phyloP scores from a whole-genome alignment of 176 grass and related monocot species.

The Canna indica region DNA sequence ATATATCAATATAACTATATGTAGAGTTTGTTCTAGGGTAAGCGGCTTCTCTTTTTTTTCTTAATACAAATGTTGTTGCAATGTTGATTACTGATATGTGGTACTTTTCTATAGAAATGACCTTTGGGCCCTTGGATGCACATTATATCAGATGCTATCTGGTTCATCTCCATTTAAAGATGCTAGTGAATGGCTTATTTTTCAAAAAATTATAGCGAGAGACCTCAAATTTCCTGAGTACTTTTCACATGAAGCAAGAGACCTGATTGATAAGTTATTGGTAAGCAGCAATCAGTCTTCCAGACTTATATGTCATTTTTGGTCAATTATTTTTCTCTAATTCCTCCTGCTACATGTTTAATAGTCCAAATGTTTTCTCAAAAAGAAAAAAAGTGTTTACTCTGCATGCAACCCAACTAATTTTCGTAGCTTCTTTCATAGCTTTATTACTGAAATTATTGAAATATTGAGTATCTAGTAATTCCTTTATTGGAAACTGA shows the following conservation, averaged over 20 bases:
- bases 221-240: constrained; percentile 77
- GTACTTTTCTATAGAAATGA: constrained; percentile 55
- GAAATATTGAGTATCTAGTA: background rate
- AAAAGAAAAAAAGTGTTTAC: too few relatives aligned
- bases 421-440: background rate
- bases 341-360: too few relatives aligned
- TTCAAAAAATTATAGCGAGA: constrained; percentile 86
- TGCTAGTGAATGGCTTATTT: constrained; percentile 91
- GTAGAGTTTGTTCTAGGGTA: too few relatives aligned
- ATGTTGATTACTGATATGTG: constrained; percentile 1
- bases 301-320: background rate
- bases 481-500: background rate
- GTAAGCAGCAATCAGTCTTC: constrained; percentile 35
- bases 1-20: too few relatives aligned
- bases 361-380: too few relatives aligned
- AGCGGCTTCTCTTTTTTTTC: background rate
- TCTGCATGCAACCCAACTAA: too few relatives aligned
- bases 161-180: constrained; percentile 96
- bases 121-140: constrained; percentile 94
- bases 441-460: background rate
- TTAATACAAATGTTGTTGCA: background rate
- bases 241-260: constrained; percentile 73
- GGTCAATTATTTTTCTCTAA: background rate
- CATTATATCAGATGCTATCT: constrained; percentile 92
- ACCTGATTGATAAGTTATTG: constrained; percentile 87